These are phyloP conservation scores for Aciculosporium take DNA, from an alignment of 2,329 filamentous ascomycete species.

Conservation along the genomic window DNA sequence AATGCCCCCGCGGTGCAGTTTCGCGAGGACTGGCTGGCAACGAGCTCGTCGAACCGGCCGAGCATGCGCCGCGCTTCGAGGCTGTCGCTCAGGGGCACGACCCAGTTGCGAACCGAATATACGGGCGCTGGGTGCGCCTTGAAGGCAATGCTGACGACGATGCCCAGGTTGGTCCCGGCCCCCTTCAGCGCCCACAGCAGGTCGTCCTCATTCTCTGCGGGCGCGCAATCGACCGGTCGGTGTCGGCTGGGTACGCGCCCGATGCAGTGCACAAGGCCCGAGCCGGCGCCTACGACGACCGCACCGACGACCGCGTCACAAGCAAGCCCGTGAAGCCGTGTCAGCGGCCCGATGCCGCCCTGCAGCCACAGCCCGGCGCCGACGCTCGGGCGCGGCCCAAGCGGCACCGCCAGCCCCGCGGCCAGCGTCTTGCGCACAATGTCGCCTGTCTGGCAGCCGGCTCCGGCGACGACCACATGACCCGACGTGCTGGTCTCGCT, in stretches of 20 bases:
- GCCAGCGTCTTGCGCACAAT: conserved; percentile 29
- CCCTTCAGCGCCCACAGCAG: conserved; percentile 45
- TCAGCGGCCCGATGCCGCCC: conserved; percentile 49
- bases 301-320: conserved; percentile 48
- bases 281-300: conserved; percentile 37
- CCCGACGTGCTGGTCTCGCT: conserved; percentile 6
- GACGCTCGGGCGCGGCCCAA: conserved; percentile 48
- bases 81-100: conserved; percentile 18
- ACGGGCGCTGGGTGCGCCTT: conserved; percentile 27
- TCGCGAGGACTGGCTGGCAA: not conserved
- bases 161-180: conserved; percentile 44
- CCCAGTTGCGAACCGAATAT: conserved; percentile 27
- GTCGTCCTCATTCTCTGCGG: conserved; percentile 31
- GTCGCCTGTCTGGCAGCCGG: conserved; percentile 42
- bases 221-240: not conserved
- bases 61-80: conserved; percentile 3
- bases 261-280: conserved; percentile 32
- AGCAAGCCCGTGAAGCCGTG: conserved; percentile 38
- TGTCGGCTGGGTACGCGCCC: conserved; percentile 28
- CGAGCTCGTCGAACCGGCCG: not conserved
- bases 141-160: conserved; percentile 40
- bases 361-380: conserved; percentile 50
- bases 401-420: conserved; percentile 37
- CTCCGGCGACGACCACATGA: conserved; percentile 32
- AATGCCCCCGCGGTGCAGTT: not conserved